Conservation (phyloP, 768 basidiomycete species). For the Pleurotus platypus region DNA sequence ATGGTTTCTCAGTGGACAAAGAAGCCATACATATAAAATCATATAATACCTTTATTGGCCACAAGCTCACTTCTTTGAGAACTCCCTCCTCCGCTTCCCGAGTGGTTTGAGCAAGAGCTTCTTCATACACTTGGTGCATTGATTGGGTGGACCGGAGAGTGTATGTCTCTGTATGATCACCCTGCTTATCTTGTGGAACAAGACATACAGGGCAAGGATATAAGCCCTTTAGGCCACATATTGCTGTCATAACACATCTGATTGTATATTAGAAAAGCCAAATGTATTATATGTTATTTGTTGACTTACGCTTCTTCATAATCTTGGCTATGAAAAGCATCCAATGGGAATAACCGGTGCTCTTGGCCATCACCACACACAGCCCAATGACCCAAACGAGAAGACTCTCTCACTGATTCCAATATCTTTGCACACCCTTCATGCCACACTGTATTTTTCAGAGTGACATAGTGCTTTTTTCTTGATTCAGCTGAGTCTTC, state of each 20-base stretch:
- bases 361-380: slow-evolving; percentile 23
- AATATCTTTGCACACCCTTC: slow-evolving; percentile 25
- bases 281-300: not conserved
- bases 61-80: slow-evolving; percentile 18
- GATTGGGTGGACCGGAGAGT: slow-evolving; percentile 12
- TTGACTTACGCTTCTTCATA: slow-evolving; percentile 42
- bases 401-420: slow-evolving; percentile 14
- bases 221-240: slow-evolving; percentile 20
- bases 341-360: slow-evolving; percentile 27
- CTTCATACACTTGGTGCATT: slow-evolving; percentile 11
- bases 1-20: not conserved
- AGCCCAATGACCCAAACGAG: slow-evolving; percentile 16
- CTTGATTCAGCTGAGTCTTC: slow-evolving; percentile 26
- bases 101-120: slow-evolving; percentile 11
- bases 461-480: slow-evolving; percentile 24
- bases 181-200: slow-evolving; percentile 22
- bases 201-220: slow-evolving; percentile 36
- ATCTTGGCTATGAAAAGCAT: slow-evolving; percentile 35
- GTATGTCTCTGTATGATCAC: slow-evolving; percentile 16
- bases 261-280: slow-evolving; percentile 20
- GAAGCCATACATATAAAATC: not conserved
- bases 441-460: slow-evolving; percentile 37
- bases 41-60: slow-evolving; percentile 17
- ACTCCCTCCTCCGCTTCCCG: slow-evolving; percentile 6
- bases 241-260: slow-evolving; percentile 30